Percentiles rank a stretch among this genome's conserved stretches.
These are phyloP conservation scores for Lipomyces japonicus DNA, from an alignment of 805 yeast genomes.

Conservation along the genomic window DNA sequence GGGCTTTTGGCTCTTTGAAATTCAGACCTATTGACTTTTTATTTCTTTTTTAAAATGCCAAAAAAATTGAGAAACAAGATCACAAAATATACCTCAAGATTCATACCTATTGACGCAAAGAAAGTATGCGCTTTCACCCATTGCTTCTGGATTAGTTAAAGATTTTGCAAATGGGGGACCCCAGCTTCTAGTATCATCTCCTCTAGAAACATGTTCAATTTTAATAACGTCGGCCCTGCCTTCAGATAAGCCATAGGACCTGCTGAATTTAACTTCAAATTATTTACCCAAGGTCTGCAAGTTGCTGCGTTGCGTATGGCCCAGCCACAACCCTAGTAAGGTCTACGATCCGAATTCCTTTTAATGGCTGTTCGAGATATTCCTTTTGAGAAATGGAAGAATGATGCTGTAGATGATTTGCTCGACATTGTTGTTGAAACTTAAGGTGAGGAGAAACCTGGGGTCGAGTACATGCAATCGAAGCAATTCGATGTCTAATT, in stretches of 20 bases:
- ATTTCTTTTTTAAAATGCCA: conserved; percentile 33
- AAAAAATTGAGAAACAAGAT: not conserved
- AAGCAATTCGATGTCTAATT: too few species aligned
- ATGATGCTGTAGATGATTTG: too few species aligned
- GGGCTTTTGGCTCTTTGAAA: conserved; percentile 38
- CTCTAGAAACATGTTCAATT: conserved; percentile 43
- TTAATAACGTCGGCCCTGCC: conserved; percentile 42
- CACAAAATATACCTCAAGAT: not conserved
- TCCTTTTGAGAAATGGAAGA: too few species aligned
- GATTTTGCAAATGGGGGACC: conserved; percentile 43
- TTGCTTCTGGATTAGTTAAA: conserved; percentile 9
- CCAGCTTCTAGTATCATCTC: conserved; percentile 46
- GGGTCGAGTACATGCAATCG: too few species aligned
- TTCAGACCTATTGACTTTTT: conserved; percentile 41
- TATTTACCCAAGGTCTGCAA: conserved; percentile 40
- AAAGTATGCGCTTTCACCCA: conserved; percentile 42
- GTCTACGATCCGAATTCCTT: conserved; percentile 40
- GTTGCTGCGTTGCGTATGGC: conserved; percentile 41
- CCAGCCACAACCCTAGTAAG: conserved; percentile 45
- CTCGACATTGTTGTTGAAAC: too few species aligned
- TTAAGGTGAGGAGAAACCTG: too few species aligned
- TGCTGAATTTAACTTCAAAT: not conserved
- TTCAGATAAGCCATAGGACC: not conserved
- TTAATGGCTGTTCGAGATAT: conserved; percentile 32
- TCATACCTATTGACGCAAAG: conserved; percentile 33